Evolutionary conservation across 768 basidiomycete genomes (phyloP).

Genomic region (Lactarius pseudohatsudake): DNA sequence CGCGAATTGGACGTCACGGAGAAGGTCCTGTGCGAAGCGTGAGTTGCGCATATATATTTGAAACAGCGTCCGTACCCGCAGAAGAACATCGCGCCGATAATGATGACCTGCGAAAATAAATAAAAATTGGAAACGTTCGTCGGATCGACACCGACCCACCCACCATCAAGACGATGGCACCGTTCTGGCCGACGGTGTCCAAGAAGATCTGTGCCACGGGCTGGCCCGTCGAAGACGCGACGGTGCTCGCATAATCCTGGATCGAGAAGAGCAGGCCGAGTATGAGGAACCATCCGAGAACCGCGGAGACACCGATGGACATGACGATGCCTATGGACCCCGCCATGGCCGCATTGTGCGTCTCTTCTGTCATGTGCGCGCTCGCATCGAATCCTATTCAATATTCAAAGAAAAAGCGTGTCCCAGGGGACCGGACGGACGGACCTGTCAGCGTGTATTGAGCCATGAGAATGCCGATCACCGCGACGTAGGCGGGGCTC

Average conservation of each 20-base stretch:
- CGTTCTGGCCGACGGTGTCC: slow-evolving; percentile 70
- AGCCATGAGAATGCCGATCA: slow-evolving; percentile 72
- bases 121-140: not conserved
- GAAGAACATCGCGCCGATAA: slow-evolving; percentile 73
- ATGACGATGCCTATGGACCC: slow-evolving; percentile 68
- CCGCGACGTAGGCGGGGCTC: slow-evolving; percentile 64
- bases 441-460: slow-evolving; percentile 77
- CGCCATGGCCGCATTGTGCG: slow-evolving; percentile 57
- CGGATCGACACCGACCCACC: slow-evolving; percentile 39
- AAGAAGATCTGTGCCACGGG: slow-evolving; percentile 80
- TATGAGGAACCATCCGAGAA: slow-evolving; percentile 76
- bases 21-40: slow-evolving; percentile 51
- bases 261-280: slow-evolving; percentile 74
- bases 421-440: not conserved
- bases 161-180: slow-evolving; percentile 75
- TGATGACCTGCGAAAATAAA: slow-evolving; percentile 46
- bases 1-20: slow-evolving; percentile 76
- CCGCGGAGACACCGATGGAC: slow-evolving; percentile 68
- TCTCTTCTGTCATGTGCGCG: slow-evolving; percentile 80
- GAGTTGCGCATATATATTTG: not conserved
- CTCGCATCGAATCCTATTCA: slow-evolving; percentile 67
- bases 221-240: slow-evolving; percentile 55
- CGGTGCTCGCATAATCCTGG: slow-evolving; percentile 60
- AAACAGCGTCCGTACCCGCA: slow-evolving; percentile 48
- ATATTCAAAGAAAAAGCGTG: not conserved